Evolutionary conservation across 306 rosid genomes (phyloP).

Genomic region (Luffa acutangula): DNA sequence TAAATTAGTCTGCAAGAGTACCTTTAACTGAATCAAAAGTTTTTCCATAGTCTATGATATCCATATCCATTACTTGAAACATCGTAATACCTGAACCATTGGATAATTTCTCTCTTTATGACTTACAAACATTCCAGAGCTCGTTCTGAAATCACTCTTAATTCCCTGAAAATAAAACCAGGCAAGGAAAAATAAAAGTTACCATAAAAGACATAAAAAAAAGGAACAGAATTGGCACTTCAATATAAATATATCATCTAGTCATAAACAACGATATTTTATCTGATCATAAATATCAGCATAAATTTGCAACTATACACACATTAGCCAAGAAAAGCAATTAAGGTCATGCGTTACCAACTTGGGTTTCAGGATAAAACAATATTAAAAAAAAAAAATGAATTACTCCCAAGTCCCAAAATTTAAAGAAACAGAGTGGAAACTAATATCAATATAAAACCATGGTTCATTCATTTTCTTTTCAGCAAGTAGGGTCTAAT

Average conservation of each 20-base stretch:
- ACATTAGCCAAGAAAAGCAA: not conserved
- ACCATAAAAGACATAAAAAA: not conserved
- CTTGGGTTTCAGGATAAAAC: not conserved
- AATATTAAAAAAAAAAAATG: not conserved
- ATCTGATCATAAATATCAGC: not conserved
- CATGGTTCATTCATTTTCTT: not conserved
- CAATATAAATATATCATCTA: not conserved
- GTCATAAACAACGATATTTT: not conserved
- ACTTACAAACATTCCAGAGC: slow-evolving; percentile 90
- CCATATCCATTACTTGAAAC: not conserved
- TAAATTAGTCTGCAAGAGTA: not conserved
- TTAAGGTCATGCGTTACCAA: not conserved
- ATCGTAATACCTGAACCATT: slow-evolving; percentile 50
- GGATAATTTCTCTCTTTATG: slow-evolving; percentile 60
- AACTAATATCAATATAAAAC: not conserved
- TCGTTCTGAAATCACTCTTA: slow-evolving; percentile 80
- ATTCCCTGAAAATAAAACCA: slow-evolving; percentile 48
- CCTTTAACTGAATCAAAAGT: not conserved
- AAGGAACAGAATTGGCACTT: not conserved
- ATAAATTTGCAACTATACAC: not conserved
- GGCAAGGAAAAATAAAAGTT: not conserved
- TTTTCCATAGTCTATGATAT: not conserved
- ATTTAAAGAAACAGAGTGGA: not conserved
- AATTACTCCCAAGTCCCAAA: not conserved
- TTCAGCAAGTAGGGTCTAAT: not conserved